These are phyloP conservation scores for Suhomyces sp. DNA, from an alignment of 805 yeast species.

Conservation along the genomic window DNA sequence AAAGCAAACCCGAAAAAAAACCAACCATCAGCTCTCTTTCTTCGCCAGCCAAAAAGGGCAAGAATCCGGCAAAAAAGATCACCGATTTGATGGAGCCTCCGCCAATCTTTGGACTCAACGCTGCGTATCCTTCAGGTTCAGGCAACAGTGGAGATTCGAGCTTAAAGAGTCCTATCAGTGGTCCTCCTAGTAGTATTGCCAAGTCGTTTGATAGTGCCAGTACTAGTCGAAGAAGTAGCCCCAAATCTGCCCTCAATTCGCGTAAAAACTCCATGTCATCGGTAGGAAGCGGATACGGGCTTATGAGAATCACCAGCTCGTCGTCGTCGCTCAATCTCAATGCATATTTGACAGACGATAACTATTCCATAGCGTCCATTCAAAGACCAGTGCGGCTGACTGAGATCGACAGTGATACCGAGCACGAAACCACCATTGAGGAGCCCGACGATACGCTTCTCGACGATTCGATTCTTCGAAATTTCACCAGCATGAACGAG, in stretches of 20 bases:
- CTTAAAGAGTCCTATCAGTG: neutral
- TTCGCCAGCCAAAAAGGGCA: conserved; percentile 14
- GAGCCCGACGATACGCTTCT: conserved; percentile 5
- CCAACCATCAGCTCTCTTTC: conserved; percentile 36
- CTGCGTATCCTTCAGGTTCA: conserved; percentile 5
- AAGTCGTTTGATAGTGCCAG: neutral
- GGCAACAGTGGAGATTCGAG: neutral
- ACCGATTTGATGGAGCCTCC: conserved; percentile 38
- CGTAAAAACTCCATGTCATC: conserved; percentile 29
- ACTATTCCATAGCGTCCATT: conserved; percentile 1
- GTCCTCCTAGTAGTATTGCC: neutral
- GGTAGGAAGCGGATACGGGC: conserved; percentile 15
- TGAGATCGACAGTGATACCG: neutral
- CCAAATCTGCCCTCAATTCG: conserved; percentile 8
- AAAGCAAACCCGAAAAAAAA: conserved; percentile 8
- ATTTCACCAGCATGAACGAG: conserved; percentile 4
- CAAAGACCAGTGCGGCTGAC: neutral
- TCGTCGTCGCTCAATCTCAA: conserved; percentile 40
- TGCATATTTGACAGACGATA: conserved; percentile 40
- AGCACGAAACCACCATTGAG: neutral
- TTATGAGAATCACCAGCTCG: conserved; percentile 36
- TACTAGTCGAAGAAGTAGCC: neutral
- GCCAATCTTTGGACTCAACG: conserved; percentile 24
- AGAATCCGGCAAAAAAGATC: conserved; percentile 9
- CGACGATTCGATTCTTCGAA: neutral